Evolutionary conservation across 306 rosid species (phyloP).

Genomic region (Vigna mungo): DNA sequence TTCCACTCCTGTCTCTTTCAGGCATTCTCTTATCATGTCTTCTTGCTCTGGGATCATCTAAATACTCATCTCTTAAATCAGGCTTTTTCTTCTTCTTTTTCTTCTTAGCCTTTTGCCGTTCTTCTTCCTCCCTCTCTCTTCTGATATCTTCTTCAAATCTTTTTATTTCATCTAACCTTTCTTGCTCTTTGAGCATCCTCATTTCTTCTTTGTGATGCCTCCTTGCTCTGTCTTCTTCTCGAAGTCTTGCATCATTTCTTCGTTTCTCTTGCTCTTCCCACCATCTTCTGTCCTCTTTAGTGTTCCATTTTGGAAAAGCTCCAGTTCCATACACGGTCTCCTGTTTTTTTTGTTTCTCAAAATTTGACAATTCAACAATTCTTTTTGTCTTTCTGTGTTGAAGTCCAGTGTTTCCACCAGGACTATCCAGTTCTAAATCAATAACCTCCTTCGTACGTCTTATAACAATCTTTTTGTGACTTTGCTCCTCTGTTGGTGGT

Average conservation of each 20-base stretch:
- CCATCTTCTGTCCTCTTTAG: slow-evolving; percentile 71
- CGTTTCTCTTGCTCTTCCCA: slow-evolving; percentile 78
- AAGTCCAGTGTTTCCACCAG: slow-evolving; percentile 59
- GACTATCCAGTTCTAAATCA: slow-evolving; percentile 75
- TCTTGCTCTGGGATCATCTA: slow-evolving; percentile 73
- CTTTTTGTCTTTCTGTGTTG: slow-evolving; percentile 89
- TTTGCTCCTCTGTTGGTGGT: slow-evolving; percentile 63
- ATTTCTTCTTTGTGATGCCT: slow-evolving; percentile 71
- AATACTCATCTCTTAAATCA: slow-evolving; percentile 66
- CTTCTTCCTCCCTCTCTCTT: slow-evolving; percentile 94
- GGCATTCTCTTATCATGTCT: slow-evolving; percentile 72
- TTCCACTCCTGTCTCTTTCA: slow-evolving; percentile 74
- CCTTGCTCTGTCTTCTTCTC: slow-evolving; percentile 73
- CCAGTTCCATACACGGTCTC: slow-evolving; percentile 57
- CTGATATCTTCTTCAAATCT: slow-evolving; percentile 78
- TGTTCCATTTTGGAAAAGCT: slow-evolving; percentile 59
- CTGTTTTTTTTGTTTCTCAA: slow-evolving; percentile 68
- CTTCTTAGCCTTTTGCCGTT: slow-evolving; percentile 80
- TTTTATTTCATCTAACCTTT: slow-evolving; percentile 67
- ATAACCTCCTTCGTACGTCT: slow-evolving; percentile 77
- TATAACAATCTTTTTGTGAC: slow-evolving; percentile 79
- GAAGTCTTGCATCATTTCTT: slow-evolving; percentile 65
- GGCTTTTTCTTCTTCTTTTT: slow-evolving; percentile 72
- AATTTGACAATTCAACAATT: slow-evolving; percentile 79
- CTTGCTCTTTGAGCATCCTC: slow-evolving; percentile 73